Evolutionary conservation across 805 yeast genomes (phyloP).

Genomic region (Pichia rugopelliculosa): DNA sequence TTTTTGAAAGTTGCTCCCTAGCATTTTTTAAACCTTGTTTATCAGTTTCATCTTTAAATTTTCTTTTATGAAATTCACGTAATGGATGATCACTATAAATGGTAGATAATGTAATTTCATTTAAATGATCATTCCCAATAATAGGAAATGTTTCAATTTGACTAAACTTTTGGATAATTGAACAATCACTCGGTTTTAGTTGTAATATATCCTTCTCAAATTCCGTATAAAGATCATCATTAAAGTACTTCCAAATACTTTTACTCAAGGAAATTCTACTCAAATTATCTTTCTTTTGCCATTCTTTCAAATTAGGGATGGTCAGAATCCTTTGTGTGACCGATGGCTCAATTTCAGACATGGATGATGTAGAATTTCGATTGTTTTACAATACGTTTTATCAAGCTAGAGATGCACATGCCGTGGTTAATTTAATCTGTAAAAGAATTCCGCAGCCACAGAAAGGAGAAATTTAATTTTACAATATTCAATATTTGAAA

Average conservation of each 20-base stretch:
- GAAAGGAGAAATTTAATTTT: too few relatives aligned
- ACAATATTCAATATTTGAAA: too few relatives aligned
- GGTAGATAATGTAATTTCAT: conserved; percentile 33
- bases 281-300: conserved; percentile 16
- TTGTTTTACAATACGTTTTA: too few relatives aligned
- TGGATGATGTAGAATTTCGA: too few relatives aligned
- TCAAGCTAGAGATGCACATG: too few relatives aligned
- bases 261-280: conserved; percentile 1
- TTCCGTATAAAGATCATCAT: conserved; percentile 19
- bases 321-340: conserved; percentile 7
- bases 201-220: conserved; percentile 37
- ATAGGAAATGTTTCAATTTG: conserved; percentile 34
- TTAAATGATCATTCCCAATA: conserved; percentile 15
- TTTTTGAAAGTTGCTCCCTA: conserved; percentile 25
- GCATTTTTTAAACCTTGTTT: conserved; percentile 14
- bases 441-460: not conserved
- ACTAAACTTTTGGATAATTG: conserved; percentile 43
- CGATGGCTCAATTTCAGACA: not conserved
- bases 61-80: conserved; percentile 27
- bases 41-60: conserved; percentile 13
- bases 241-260: conserved; percentile 10
- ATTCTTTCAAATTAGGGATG: conserved; percentile 12
- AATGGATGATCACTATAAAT: conserved; percentile 48
- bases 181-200: conserved; percentile 48
- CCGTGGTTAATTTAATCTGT: not conserved